These are phyloP conservation scores for Candida pseudoglaebosa DNA, from an alignment of 805 yeast genomes.

Conservation along the genomic window DNA sequence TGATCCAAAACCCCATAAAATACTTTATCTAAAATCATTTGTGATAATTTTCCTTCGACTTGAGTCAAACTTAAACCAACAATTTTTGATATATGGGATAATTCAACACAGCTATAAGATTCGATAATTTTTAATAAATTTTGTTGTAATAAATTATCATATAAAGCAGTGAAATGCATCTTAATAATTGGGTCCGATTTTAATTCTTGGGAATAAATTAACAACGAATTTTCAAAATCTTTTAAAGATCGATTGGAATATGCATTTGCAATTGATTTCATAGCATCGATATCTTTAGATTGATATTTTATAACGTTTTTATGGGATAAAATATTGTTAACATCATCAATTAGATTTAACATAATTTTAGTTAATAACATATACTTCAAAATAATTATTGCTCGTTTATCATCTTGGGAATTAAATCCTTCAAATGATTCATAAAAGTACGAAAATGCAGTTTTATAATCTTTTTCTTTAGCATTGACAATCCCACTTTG, in stretches of 20 bases:
- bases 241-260: constrained; percentile 84
- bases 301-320: constrained; percentile 67
- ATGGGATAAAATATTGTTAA: constrained; percentile 69
- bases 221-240: constrained; percentile 84
- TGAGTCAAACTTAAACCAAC: constrained; percentile 85
- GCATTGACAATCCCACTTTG: constrained; percentile 95
- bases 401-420: constrained; percentile 55
- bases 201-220: constrained; percentile 66
- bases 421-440: constrained; percentile 93
- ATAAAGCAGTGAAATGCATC: constrained; percentile 86
- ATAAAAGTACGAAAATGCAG: constrained; percentile 91
- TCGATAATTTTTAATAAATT: constrained; percentile 92
- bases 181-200: constrained; percentile 84
- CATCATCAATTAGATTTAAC: constrained; percentile 84
- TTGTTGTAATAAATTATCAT: constrained; percentile 89
- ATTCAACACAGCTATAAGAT: constrained; percentile 94
- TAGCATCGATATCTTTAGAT: constrained; percentile 87
- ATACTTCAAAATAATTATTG: constrained; percentile 81
- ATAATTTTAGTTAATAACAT: constrained; percentile 91
- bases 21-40: constrained; percentile 95
- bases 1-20: constrained; percentile 96
- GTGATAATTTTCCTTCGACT: constrained; percentile 91
- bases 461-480: constrained; percentile 93
- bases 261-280: constrained; percentile 89
- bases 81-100: constrained; percentile 78